Percentiles rank a stretch among this genome's conserved stretches.
These are phyloP conservation scores for Nannochloropsis salina DNA, from an alignment of 108 stramenopile genomes.

Conservation along the genomic window DNA sequence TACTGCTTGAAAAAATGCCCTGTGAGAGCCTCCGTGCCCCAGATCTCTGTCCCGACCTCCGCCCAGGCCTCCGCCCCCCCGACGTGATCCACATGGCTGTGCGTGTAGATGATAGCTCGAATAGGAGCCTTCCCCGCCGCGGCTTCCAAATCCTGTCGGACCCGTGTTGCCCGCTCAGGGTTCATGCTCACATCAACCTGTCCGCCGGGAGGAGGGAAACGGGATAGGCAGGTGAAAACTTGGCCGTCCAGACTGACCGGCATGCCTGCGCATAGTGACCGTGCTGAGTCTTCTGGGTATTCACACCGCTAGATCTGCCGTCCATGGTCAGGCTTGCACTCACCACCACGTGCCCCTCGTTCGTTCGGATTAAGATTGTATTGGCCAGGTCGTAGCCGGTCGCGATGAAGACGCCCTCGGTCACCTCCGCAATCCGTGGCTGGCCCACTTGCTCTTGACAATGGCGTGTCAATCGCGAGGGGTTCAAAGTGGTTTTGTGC, in stretches of 20 bases:
- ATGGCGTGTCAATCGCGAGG: not conserved
- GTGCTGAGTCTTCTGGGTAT: too few species aligned
- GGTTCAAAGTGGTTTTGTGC: conserved; percentile 1
- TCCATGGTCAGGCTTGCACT: not conserved
- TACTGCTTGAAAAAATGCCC: conserved; percentile 15
- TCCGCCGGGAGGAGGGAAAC: not conserved
- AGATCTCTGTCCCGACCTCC: conserved; percentile 3
- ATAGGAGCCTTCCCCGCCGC: not conserved
- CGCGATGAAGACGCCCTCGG: not conserved
- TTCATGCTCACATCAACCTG: conserved; percentile 14
- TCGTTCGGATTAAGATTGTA: conserved; percentile 18
- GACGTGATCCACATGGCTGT: not conserved
- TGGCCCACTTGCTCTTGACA: not conserved
- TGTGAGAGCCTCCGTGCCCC: not conserved
- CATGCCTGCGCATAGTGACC: too few species aligned
- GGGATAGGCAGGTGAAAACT: not conserved
- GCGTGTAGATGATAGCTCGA: not conserved
- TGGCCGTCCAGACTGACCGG: too few species aligned
- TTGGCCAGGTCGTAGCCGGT: not conserved
- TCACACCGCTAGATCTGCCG: too few species aligned
- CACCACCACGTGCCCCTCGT: conserved; percentile 4
- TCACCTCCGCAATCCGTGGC: not conserved
- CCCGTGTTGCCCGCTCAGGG: conserved; percentile 8
- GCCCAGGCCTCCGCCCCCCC: not conserved
- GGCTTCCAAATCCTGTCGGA: not conserved